Conservation (phyloP, 371 early-diverging fungal species). For the Mortierella polycephala region DNA sequence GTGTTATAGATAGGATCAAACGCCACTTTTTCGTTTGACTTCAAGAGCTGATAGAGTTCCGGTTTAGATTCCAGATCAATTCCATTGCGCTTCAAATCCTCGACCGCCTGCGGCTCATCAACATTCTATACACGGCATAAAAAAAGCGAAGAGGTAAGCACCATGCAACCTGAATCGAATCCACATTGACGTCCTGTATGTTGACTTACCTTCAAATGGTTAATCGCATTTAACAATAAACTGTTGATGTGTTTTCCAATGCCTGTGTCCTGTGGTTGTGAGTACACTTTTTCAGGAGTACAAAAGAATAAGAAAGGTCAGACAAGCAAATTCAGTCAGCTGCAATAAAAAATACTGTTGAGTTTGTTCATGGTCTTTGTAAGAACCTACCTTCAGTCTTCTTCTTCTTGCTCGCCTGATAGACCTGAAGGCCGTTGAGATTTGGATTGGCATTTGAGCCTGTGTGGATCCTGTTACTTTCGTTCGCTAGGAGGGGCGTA, state of each 20-base stretch:
- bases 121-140: constrained; percentile 54
- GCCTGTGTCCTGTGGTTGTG: constrained; percentile 69
- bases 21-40: constrained; percentile 72
- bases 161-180: not conserved
- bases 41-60: constrained; percentile 67
- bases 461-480: constrained; percentile 22
- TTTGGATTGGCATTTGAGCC: constrained; percentile 39
- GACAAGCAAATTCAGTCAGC: not conserved
- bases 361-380: too few species aligned
- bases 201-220: constrained; percentile 61
- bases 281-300: constrained; percentile 52
- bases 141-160: not conserved
- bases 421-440: constrained; percentile 38
- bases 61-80: constrained; percentile 70
- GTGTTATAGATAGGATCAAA: constrained; percentile 67
- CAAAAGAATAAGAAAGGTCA: constrained; percentile 1
- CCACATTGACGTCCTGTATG: constrained; percentile 1
- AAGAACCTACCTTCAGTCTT: constrained; percentile 41
- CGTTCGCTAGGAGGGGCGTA: constrained; percentile 18
- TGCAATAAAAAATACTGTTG: constrained; percentile 3
- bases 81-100: constrained; percentile 69
- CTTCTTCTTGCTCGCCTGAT: constrained; percentile 36
- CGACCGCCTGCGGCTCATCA: constrained; percentile 72
- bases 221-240: constrained; percentile 68
- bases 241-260: constrained; percentile 71